A percentile compares a stretch with the other conserved stretches of the same genome.
These are phyloP conservation scores for Leucosporidium yakuticum DNA, from an alignment of 768 basidiomycete genomes.

Conservation along the genomic window DNA sequence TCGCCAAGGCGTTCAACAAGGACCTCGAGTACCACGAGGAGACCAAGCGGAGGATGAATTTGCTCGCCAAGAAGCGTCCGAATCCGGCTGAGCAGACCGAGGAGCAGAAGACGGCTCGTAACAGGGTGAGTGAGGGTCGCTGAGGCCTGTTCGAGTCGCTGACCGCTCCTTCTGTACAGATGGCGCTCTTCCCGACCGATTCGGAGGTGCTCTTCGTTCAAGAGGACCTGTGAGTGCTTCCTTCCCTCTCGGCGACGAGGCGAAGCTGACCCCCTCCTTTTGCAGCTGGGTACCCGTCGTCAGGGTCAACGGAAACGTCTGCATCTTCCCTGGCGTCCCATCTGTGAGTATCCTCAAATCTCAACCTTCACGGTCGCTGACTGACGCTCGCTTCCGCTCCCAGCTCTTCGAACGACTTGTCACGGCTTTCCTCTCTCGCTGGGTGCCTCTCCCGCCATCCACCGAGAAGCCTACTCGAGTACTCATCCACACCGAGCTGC, in stretches of 20 bases:
- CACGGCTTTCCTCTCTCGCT: constrained; percentile 58
- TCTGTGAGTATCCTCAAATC: neutral
- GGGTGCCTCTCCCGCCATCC: constrained; percentile 70
- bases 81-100: constrained; percentile 60
- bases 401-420: constrained; percentile 73
- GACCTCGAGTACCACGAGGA: constrained; percentile 66
- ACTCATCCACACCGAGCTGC: constrained; percentile 73
- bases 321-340: constrained; percentile 88
- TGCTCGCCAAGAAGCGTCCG: neutral
- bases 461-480: constrained; percentile 67
- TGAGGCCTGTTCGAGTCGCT: no score
- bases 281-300: constrained; percentile 65
- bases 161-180: constrained; percentile 40
- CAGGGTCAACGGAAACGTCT: constrained; percentile 74
- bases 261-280: neutral
- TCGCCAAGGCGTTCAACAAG: constrained; percentile 76
- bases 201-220: constrained; percentile 75
- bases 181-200: constrained; percentile 76
- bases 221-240: constrained; percentile 76
- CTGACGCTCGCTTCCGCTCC: neutral
- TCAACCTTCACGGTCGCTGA: neutral
- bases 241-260: neutral
- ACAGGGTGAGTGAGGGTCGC: constrained; percentile 44
- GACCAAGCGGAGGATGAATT: constrained; percentile 50
- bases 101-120: constrained; percentile 68